A percentile compares a stretch with the other conserved stretches of the same genome.
Evolutionary conservation across 179 eudicot genomes (phyloP).

Genomic region (Sideroxylon spinosum): DNA sequence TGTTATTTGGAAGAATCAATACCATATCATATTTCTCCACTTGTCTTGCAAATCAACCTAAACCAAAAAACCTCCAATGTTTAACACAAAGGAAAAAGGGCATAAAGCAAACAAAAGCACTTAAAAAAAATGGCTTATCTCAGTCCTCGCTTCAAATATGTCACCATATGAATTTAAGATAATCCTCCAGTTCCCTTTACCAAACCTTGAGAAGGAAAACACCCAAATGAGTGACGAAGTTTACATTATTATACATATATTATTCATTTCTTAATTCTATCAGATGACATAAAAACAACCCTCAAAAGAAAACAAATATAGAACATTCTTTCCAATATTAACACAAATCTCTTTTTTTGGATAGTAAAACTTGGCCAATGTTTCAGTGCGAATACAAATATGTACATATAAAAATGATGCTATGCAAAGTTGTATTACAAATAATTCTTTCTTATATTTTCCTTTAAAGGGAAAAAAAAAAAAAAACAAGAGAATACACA

Average conservation of each 20-base stretch:
- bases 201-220: conserved; percentile 36
- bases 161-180: conserved; percentile 34
- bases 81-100: conserved; percentile 5
- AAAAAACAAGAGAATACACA: too few relatives aligned
- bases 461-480: too few relatives aligned
- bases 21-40: conserved; percentile 65
- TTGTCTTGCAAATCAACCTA: conserved; percentile 80
- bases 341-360: background rate
- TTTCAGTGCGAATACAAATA: background rate
- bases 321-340: background rate
- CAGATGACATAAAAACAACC: background rate
- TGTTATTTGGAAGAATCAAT: background rate
- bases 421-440: too few relatives aligned
- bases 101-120: too few relatives aligned
- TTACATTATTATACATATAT: background rate
- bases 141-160: conserved; percentile 53
- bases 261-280: background rate
- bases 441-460: too few relatives aligned
- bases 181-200: conserved; percentile 57
- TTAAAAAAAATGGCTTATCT: conserved; percentile 16
- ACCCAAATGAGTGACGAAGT: background rate
- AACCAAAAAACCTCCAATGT: conserved; percentile 1
- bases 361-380: background rate
- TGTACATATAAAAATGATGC: too few relatives aligned
- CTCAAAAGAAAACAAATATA: background rate